Base-by-base conservation (phyloP, 345 rosid species). In the Chamaenerion angustifolium region DNA sequence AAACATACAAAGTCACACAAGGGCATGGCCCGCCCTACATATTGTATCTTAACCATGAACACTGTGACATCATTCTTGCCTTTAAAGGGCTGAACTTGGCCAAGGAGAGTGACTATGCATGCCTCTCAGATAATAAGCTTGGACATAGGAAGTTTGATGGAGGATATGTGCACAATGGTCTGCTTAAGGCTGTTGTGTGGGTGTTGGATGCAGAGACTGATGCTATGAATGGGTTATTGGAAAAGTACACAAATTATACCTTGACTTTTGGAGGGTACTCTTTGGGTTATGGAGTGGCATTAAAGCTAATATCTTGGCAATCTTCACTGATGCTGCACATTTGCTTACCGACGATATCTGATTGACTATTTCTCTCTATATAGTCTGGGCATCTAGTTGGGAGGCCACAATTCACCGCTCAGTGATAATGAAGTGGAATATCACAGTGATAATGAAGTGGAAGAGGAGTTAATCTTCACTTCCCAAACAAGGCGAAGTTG, bases 271-370 rank as follows among this genome's bases (percentile, higher is more conserved):
- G 89, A 0, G 98, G 96, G 11, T 96, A 92, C 70, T 84, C 98
- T 23, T 81, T 92, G 16, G 96, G 98, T 11, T 82, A 96, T 40
- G 98, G 96, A 55, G 98, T 87, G 6, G 96, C 93, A n/a, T n/a
- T n/a, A n/a, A n/a, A n/a, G n/a, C n/a, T n/a, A n/a, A n/a, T n/a
- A n/a, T n/a, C 46, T 80, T 76, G n/a, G 85, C 85, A 3, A 76
- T 81, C 49, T 52, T 81, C 52, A 78, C 85, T 0, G 85, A 78
- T 66, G 89, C 89, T 44, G 85, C 82, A n/a, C 82, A 78, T 70
- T 71, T 78, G n/a, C 60, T 78, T 40, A 73, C 80, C 1, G 85
- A 76, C 45, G 85, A 78, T 56, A 82, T 85, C 16, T 80, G 80
- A 4, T 78, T 78, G 62, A 80, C 80, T 11, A 81, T 78, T 49